Base-by-base conservation (phyloP, 176 grass and related monocot genomes). In the Saccharum spontaneum region DNA sequence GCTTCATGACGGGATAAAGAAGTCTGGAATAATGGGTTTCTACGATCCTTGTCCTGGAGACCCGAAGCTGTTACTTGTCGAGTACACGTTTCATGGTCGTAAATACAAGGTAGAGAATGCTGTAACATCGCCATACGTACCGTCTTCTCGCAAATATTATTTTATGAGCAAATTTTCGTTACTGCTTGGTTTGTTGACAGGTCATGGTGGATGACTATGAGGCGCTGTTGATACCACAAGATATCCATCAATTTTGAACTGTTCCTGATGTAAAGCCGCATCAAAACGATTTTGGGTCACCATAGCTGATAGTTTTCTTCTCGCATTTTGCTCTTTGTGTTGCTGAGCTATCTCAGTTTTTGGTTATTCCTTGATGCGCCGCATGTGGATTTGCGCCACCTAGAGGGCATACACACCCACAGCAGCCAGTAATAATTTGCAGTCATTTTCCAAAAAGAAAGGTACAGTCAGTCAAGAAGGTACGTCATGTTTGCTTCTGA, bases 1-100 rank as follows among this genome's bases (percentile, higher is more conserved):
- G 97, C 97, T 99, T 85, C 97, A 95, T 26, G 84, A 95, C 54
- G 93, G 97, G 86, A 99, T 99, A 78, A 99, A 99, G 70, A 99
- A 99, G 83, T 94, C 97, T 20, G 93, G 97, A 81, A 87, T 99
- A 89, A 99, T 99, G 93, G 97, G 97, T 34, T 96, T 99, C 79
- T 99, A 94, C 55, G 97, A 99, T 89, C 97, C 93, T 48, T 99
- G 91, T 62, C 97, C 97, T 75, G 97, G 91, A 62, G 86, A 92
- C 65, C 89, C 90, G 26, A 96, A 94, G 74, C 81, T 89, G 36
- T 86, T 99, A 82, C 75, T 96, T 34, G 88, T 99, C 34, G 93
- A 96, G 50, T 99, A 99, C 69, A 89, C 59, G 60, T 96, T 89
- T 76, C 79, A 86, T 77, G 88, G 90, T 41, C 86, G 71, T 39